These are phyloP conservation scores for Ophiorrhiza pumila DNA, from an alignment of 257 asterid species.

Conservation along the genomic window DNA sequence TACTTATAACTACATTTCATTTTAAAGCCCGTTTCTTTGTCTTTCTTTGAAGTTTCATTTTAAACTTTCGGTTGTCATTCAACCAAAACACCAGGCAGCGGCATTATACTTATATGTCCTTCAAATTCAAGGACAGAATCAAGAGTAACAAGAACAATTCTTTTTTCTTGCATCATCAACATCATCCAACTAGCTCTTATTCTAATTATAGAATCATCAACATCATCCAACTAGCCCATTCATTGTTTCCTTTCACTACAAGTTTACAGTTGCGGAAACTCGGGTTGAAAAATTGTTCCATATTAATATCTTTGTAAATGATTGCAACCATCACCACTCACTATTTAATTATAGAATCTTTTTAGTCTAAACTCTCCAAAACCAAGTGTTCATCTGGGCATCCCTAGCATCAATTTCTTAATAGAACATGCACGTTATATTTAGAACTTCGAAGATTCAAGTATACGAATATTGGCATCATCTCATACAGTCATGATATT, in stretches of 20 bases:
- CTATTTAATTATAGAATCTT: not conserved
- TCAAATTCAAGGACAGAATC: not conserved
- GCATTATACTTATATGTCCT: not conserved
- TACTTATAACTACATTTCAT: not conserved
- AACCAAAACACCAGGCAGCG: not conserved
- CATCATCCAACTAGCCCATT: too few species aligned
- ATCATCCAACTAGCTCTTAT: too few species aligned
- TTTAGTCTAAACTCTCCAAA: not conserved
- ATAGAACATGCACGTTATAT: not conserved
- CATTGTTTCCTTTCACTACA: too few species aligned
- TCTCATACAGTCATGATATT: not conserved
- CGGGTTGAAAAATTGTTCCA: not conserved
- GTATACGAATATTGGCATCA: not conserved
- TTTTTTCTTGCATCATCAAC: not conserved
- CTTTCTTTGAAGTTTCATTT: not conserved
- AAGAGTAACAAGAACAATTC: not conserved
- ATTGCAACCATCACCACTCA: not conserved
- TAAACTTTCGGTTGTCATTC: not conserved
- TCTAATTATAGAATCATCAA: too few species aligned
- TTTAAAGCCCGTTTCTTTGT: not conserved
- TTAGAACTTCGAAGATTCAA: not conserved
- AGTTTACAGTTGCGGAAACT: not conserved
- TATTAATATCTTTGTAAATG: too few species aligned
- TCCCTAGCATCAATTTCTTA: not conserved
- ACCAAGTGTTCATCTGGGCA: not conserved